Base-by-base conservation (phyloP, 2,329 filamentous ascomycete genomes). In the Delphinella strobiligena region DNA sequence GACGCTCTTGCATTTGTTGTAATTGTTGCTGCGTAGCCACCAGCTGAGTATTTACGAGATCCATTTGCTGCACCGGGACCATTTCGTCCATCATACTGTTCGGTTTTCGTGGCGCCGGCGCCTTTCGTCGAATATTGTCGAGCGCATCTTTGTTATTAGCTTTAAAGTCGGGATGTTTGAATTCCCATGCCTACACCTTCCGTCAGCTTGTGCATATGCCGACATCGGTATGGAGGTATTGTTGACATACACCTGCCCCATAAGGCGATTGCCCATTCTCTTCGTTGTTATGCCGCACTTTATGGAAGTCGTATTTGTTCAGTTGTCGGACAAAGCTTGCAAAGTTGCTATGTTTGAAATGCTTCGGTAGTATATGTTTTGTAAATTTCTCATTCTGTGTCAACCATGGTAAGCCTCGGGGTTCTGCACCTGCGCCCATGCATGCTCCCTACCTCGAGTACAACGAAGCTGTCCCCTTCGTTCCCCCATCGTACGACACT, bases 301-400 rank as follows among this genome's bases (percentile, higher is more conserved):
- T 98, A 69, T 98, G 91, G 52, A 98, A 98, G 58, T 94, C 88
- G 61, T 93, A 95, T 60, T 95, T 95, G 68, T 95, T 95, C 43
- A 95, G 68, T 60, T 95, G 88, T 36, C 88, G 82, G 43, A 95
- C 88, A 58, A 95, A 95, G 62, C 87, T 94, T 22, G 88, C 88
- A 66, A 95, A 95, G 61, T 95, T 95, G 73, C 86, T 93, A 64
- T 96, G 91, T 63, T 98, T 98, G 71, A 98, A 98, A 55, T 96
- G 87, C 59, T 96, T 95, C 2, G 91, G 91, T 12, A 98, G 75
- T 52, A 98, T 93, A 30, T 84, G 82, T 60, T 95, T 94, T 16
- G 91, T 96, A 56, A 98, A 98, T 61, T 93, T 94, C 61, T 96
- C 89, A 61, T 93, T 93, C 89, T 95, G 59, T 34, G 31, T 12